These are phyloP conservation scores for Drosera spatulata DNA, from an alignment of 179 eudicot genomes.

Conservation along the genomic window DNA sequence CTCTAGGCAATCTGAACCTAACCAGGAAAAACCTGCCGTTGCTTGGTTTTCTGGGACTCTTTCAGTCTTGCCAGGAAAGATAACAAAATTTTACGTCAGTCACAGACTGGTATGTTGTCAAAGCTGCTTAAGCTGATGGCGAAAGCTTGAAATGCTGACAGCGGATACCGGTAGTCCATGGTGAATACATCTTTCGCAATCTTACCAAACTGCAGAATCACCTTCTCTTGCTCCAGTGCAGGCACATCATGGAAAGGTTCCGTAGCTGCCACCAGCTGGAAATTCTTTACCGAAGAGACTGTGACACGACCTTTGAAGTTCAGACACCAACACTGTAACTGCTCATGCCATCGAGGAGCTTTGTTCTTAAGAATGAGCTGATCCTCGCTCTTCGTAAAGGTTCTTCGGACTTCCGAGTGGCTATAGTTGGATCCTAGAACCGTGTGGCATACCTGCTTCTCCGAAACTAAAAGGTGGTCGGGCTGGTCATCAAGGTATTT, in stretches of 20 bases:
- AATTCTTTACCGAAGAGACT: slow-evolving; percentile 58
- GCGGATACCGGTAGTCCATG: slow-evolving; percentile 50
- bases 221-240: slow-evolving; percentile 35
- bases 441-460: slow-evolving; percentile 4
- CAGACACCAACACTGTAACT: slow-evolving; percentile 13
- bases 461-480: slow-evolving; percentile 2
- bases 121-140: slow-evolving; percentile 52
- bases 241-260: slow-evolving; percentile 22
- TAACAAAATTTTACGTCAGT: slow-evolving; percentile 12
- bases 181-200: slow-evolving; percentile 55
- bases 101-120: slow-evolving; percentile 55
- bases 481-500: slow-evolving; percentile 7
- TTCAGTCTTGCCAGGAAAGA: no score
- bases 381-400: slow-evolving; percentile 3
- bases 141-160: slow-evolving; percentile 54
- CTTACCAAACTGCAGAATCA: slow-evolving; percentile 51
- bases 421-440: slow-evolving; percentile 4
- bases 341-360: slow-evolving; percentile 54
- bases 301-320: slow-evolving; percentile 51
- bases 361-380: slow-evolving; percentile 36
- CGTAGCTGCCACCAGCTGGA: slow-evolving; percentile 44
- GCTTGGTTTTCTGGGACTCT: no score
- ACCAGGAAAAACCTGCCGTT: no score
- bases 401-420: slow-evolving; percentile 3
- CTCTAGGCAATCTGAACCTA: no score